A percentile compares a stretch with the other conserved stretches of the same genome.
phyloP scores from a whole-genome alignment of 1,284 basidiomycete genomes.

The Entoloma clypeatum region DNA sequence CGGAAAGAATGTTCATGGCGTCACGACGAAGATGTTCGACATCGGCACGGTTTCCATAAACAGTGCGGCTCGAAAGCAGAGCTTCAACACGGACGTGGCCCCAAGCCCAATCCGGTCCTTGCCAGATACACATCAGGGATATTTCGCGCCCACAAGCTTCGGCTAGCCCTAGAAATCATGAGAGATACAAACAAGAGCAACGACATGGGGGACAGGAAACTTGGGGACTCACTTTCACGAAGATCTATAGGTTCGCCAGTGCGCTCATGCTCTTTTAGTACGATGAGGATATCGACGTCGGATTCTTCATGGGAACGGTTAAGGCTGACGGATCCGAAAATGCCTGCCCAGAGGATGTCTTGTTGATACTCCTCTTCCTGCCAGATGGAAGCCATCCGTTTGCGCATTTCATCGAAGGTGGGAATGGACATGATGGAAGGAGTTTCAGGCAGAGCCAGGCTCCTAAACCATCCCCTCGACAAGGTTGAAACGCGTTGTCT shows the following conservation, averaged over 20 bases:
- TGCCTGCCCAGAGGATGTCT: conserved; percentile 13
- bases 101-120: conserved; percentile 17
- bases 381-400: conserved; percentile 9
- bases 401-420: conserved; percentile 6
- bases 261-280: conserved; percentile 15
- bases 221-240: conserved; percentile 12
- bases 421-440: conserved; percentile 4
- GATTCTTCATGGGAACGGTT: conserved; percentile 13
- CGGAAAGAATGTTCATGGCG: conserved; percentile 8
- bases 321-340: conserved; percentile 17
- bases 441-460: no score
- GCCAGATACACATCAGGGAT: conserved; percentile 17
- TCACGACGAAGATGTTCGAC: conserved; percentile 16
- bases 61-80: conserved; percentile 15
- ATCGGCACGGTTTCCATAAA: conserved; percentile 15
- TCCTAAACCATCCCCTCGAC: no score
- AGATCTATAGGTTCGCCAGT: conserved; percentile 16
- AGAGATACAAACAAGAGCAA: conserved; percentile 4
- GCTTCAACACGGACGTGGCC: conserved; percentile 16
- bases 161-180: conserved; percentile 12
- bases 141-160: conserved; percentile 15
- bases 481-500: no score
- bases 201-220: not conserved
- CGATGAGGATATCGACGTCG: conserved; percentile 18
- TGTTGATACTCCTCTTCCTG: conserved; percentile 3